Percentiles rank a stretch among this genome's conserved stretches.
Evolutionary conservation across 257 asterid genomes (phyloP).

Genomic region (Solanum paucissectum): DNA sequence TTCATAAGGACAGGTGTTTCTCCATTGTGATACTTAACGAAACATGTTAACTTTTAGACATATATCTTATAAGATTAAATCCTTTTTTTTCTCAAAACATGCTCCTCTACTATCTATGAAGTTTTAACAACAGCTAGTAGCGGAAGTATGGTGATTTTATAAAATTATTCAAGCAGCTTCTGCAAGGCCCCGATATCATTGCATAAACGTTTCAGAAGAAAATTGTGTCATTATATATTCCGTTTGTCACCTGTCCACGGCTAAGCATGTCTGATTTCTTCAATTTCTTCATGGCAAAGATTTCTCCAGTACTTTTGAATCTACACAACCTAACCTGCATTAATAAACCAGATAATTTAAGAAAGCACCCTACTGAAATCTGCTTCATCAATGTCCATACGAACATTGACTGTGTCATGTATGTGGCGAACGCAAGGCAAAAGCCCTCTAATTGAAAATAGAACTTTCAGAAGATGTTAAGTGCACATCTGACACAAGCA

Average conservation of each 20-base stretch:
- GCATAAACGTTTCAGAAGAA: neutral
- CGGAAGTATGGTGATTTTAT: neutral
- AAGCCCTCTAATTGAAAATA: neutral
- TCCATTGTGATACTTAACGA: neutral
- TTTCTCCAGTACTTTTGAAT: conserved; percentile 75
- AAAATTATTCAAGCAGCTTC: neutral
- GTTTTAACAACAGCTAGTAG: neutral
- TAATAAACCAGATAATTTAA: conserved; percentile 8
- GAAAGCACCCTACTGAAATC: neutral
- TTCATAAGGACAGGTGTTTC: neutral
- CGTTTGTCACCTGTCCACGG: conserved; percentile 79
- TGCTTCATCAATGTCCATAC: neutral
- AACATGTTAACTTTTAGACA: neutral
- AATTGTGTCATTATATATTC: neutral
- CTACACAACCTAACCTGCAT: conserved; percentile 90
- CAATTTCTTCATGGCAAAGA: conserved; percentile 92
- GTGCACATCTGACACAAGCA: neutral
- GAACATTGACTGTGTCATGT: neutral
- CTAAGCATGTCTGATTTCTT: conserved; percentile 95
- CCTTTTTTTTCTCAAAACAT: neutral
- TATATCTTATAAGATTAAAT: neutral
- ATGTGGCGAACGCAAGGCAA: neutral
- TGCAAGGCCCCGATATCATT: neutral
- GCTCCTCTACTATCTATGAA: neutral
- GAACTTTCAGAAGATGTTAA: neutral